These are phyloP conservation scores for Stellera chamaejasme DNA, from an alignment of 345 rosid species.

Conservation along the genomic window DNA sequence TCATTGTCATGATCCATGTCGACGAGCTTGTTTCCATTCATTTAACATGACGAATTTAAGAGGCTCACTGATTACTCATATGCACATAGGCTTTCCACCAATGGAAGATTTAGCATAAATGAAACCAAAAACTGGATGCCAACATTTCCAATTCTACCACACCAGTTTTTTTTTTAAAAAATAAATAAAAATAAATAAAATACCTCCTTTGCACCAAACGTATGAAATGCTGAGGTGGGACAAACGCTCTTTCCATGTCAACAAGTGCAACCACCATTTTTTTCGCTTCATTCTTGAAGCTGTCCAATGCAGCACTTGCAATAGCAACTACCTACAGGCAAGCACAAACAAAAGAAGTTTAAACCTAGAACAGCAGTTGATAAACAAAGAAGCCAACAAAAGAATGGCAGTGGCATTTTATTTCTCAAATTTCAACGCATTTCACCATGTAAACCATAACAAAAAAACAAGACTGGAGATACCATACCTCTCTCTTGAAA, in stretches of 20 bases:
- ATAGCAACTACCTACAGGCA: conserved; percentile 51
- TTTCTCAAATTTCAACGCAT: too few relatives aligned
- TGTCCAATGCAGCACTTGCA: conserved; percentile 72
- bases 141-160: too few relatives aligned
- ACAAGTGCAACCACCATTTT: conserved; percentile 79
- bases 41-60: too few relatives aligned
- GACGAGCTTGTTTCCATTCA: too few relatives aligned
- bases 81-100: too few relatives aligned
- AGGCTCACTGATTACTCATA: too few relatives aligned
- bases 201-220: conserved; percentile 81
- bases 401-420: too few relatives aligned
- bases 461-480: conserved; percentile 3
- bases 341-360: neutral
- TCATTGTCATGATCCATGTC: too few relatives aligned
- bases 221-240: conserved; percentile 82
- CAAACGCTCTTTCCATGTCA: conserved; percentile 85
- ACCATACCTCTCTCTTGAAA: conserved; percentile 75
- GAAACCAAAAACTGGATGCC: too few relatives aligned
- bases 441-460: neutral
- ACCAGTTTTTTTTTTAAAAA: neutral
- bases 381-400: too few relatives aligned
- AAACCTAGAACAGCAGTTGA: neutral
- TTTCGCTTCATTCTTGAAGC: conserved; percentile 66
- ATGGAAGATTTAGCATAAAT: too few relatives aligned
- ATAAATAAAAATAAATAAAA: too few relatives aligned